Evolutionary conservation across 257 asterid species (phyloP), one percentile per base, ranked within the genome.

Genomic region (Solanum sejunctum): DNA sequence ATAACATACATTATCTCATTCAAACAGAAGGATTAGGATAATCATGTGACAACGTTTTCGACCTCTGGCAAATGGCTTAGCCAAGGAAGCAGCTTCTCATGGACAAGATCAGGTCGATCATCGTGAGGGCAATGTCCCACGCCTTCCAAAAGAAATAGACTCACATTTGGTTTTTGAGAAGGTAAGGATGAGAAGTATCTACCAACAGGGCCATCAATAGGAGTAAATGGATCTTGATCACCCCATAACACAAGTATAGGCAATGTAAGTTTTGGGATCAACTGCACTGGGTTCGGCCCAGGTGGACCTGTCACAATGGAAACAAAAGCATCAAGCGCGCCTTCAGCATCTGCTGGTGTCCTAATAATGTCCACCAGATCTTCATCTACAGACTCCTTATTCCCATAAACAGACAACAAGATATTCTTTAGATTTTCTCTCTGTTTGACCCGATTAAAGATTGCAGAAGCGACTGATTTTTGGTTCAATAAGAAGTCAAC

Each of bases 91-190:
- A 96, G 70, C 85, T 89, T 93, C 20, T 88, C 92, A 83, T 95
- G 98, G 67, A 96, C 99, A 88, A 93, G 86, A n/a, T 95, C 97
- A 0, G 99, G 98, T 88, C 97, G 85, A 78, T 95, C 99, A 84
- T 95, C 99, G 45, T 96, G 99, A 77, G 99, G 99, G 80, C 99
- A 96, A 89, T 96, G 99, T 12, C 99, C 98, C 16, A 94, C 98
- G 17, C 97, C 98, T 87, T 91, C 91, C 88, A 96, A 81, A 84
- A 95, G 87, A 79, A 79, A 92, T n/a, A 96, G 92, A 28, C 82
- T 88, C 69, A 96, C 86, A 12, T 94, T 92, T 61, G 93, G 88
- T 72, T 83, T 80, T 43, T 61, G 89, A 36, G 88, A 77, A 39
- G 98, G 93, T 61, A 96, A 82, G 0, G 93, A 84, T 1, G 97